A percentile compares a stretch with the other conserved stretches of the same genome.
phyloP scores from a whole-genome alignment of 2,329 filamentous ascomycete genomes.

The Phyllosticta paracitricarpa region DNA sequence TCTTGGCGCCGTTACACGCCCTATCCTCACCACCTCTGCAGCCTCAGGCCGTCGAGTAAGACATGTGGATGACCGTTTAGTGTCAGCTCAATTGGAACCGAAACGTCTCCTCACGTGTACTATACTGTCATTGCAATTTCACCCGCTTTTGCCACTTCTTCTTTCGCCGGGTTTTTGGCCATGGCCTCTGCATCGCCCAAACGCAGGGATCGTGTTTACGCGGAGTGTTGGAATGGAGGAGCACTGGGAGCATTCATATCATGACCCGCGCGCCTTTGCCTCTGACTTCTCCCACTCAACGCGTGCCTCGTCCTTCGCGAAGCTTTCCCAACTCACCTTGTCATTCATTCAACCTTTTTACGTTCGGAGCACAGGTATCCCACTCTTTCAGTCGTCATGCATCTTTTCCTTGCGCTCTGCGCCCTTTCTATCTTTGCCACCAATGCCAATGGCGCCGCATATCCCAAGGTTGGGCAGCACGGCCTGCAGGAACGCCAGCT shows the following conservation, averaged over 20 bases:
- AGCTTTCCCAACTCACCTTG: not conserved
- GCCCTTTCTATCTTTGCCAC: constrained; percentile 5
- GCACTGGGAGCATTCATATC: not conserved
- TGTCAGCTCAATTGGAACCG: not conserved
- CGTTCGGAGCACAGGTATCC: not conserved
- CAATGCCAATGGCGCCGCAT: not conserved
- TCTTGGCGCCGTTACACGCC: not conserved
- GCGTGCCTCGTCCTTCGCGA: not conserved
- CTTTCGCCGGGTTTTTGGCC: not conserved
- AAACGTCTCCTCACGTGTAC: not conserved
- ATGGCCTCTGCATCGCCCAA: not conserved
- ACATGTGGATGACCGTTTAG: not conserved
- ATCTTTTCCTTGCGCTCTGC: constrained; percentile 3
- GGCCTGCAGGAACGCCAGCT: not conserved
- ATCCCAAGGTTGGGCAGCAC: not conserved
- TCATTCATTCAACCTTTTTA: not conserved
- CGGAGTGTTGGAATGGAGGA: not conserved
- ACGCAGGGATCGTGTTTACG: not conserved
- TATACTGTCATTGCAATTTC: not conserved
- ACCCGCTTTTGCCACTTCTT: not conserved
- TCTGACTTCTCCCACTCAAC: not conserved
- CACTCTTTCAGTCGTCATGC: constrained; percentile 1
- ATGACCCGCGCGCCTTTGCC: not conserved
- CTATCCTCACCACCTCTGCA: not conserved
- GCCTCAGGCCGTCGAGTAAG: not conserved